Conservation (phyloP, 2,329 filamentous ascomycete species). For the Trichoderma lentiforme region DNA sequence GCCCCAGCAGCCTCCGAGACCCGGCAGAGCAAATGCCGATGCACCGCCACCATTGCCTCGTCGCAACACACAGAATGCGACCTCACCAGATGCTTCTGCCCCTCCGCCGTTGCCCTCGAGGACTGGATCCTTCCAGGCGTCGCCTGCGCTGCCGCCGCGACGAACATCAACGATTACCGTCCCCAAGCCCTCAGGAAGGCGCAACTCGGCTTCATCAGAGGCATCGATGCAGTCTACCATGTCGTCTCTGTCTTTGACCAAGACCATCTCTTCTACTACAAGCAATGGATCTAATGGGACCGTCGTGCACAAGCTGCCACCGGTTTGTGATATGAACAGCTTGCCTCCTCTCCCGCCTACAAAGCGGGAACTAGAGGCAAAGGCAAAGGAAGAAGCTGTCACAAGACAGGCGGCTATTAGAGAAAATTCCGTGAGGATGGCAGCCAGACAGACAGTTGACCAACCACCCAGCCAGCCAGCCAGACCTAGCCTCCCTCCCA, state of each 20-base stretch:
- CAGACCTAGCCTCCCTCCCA: constrained; percentile 46
- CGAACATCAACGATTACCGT: constrained; percentile 43
- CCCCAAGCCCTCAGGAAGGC: constrained; percentile 39
- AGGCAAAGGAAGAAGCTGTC: constrained; percentile 12
- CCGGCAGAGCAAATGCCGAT: constrained; percentile 23
- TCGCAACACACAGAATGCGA: constrained; percentile 26
- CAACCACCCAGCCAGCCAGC: constrained; percentile 14
- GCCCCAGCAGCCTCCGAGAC: constrained; percentile 41
- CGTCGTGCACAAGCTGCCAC: constrained; percentile 50
- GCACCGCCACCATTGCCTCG: constrained; percentile 38
- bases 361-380: constrained; percentile 50
- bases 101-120: constrained; percentile 36
- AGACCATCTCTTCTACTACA: constrained; percentile 44
- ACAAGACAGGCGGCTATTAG: constrained; percentile 16
- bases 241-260: constrained; percentile 50
- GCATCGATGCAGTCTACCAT: constrained; percentile 52
- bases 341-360: constrained; percentile 57
- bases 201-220: constrained; percentile 58
- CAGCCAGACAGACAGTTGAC: constrained; percentile 23
- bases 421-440: constrained; percentile 2
- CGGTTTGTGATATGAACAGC: constrained; percentile 53
- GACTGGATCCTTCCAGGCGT: constrained; percentile 31
- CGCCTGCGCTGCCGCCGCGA: constrained; percentile 51
- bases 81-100: background rate
- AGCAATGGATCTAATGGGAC: constrained; percentile 46